phyloP scores from a whole-genome alignment of 179 eudicot genomes.

The Corrigiola litoralis region DNA sequence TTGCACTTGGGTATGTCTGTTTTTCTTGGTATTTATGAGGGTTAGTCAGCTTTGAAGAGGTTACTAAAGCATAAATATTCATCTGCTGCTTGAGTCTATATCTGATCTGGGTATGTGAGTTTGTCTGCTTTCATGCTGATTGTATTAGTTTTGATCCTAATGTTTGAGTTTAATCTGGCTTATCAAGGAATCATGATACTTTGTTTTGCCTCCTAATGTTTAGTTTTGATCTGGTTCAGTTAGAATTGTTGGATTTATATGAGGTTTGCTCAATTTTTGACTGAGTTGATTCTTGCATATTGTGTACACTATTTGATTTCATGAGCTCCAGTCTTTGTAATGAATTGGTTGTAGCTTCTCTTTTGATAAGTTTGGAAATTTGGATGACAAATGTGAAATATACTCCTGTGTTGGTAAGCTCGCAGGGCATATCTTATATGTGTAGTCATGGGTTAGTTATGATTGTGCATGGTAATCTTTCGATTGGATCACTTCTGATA shows the following conservation, averaged over 20 bases:
- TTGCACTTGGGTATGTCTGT: constrained; percentile 18
- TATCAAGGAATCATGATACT: too few species aligned
- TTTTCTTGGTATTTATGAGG: too few species aligned
- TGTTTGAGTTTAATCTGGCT: too few species aligned
- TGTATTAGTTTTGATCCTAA: neutral
- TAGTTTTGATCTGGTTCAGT: neutral
- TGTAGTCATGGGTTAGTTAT: too few species aligned
- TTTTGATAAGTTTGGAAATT: neutral
- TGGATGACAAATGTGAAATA: too few species aligned
- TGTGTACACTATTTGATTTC: neutral
- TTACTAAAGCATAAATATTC: too few species aligned
- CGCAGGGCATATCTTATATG: too few species aligned
- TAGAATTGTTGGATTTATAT: neutral
- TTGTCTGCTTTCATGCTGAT: neutral
- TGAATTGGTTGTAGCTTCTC: neutral
- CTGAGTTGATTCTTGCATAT: neutral
- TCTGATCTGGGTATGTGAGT: neutral
- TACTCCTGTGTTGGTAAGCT: too few species aligned
- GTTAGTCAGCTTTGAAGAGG: too few species aligned
- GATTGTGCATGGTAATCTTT: too few species aligned
- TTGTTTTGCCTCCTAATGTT: neutral
- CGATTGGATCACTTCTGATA: too few species aligned
- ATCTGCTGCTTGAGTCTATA: too few species aligned
- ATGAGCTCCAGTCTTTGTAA: neutral
- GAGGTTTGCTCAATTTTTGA: neutral